These are phyloP conservation scores for Kazachstania kunashirensis DNA, from an alignment of 805 yeast genomes.

Conservation along the genomic window DNA sequence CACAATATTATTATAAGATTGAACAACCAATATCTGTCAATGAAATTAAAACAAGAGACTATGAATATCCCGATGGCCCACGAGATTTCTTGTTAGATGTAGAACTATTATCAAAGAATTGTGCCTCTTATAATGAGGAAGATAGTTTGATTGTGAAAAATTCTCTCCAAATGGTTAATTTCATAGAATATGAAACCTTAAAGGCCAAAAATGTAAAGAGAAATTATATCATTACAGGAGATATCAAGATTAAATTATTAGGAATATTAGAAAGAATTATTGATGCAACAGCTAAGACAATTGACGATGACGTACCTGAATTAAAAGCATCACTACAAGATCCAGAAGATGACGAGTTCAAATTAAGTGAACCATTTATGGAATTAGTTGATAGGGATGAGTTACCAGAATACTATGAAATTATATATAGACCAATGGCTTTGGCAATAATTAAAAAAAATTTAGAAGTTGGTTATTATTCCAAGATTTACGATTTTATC, in stretches of 20 bases:
- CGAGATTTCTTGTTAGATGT: conserved; percentile 50
- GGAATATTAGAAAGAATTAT: conserved; percentile 19
- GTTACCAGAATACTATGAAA: conserved; percentile 72
- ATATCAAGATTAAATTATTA: conserved; percentile 16
- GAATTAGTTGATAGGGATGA: conserved; percentile 60
- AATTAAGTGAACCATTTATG: conserved; percentile 60
- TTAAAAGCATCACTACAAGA: conserved; percentile 2
- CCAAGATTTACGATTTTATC: conserved; percentile 48
- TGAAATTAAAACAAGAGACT: conserved; percentile 43
- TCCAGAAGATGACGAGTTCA: conserved; percentile 15
- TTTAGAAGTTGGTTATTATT: conserved; percentile 43
- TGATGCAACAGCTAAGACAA: conserved; percentile 22
- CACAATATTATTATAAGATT: conserved; percentile 68
- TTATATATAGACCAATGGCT: conserved; percentile 67
- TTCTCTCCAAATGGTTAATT: conserved; percentile 46
- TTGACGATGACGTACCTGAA: conserved; percentile 1
- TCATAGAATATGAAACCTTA: conserved; percentile 42
- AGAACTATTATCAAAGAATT: conserved; percentile 59
- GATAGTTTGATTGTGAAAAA: conserved; percentile 57
- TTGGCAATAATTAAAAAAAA: conserved; percentile 48
- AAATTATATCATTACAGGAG: conserved; percentile 23
- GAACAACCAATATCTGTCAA: conserved; percentile 57
- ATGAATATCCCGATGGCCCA: conserved; percentile 23
- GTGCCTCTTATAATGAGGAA: conserved; percentile 60
- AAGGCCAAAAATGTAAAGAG: conserved; percentile 30